phyloP scores from a whole-genome alignment of 2,329 filamentous ascomycete species.

The Beauveria varroae region DNA sequence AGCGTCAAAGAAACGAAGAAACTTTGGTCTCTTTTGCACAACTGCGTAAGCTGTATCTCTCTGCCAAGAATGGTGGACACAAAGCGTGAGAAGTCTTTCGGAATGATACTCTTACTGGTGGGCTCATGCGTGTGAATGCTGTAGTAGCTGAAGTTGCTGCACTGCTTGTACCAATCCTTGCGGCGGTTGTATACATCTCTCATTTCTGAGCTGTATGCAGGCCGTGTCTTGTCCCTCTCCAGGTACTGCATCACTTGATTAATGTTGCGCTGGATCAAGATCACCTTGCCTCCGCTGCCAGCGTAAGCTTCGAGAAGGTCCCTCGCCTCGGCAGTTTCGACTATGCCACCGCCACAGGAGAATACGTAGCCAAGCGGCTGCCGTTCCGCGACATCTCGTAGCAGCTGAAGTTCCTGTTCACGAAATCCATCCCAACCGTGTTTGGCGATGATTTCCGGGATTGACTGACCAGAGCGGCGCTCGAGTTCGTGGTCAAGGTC shows the following conservation, averaged over 20 bases:
- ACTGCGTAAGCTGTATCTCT: constrained; percentile 38
- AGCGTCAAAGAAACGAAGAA: constrained; percentile 92
- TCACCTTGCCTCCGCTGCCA: constrained; percentile 70
- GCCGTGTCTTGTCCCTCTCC: constrained; percentile 78
- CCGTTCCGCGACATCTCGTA: constrained; percentile 67
- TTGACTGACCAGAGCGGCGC: constrained; percentile 60
- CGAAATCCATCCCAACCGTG: constrained; percentile 85
- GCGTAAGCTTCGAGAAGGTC: constrained; percentile 67
- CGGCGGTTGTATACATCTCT: constrained; percentile 83
- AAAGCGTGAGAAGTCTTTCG: constrained; percentile 29
- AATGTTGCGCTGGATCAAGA: constrained; percentile 82
- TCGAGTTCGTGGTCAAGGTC: constrained; percentile 90
- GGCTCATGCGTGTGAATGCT: constrained; percentile 52
- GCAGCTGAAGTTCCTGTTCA: constrained; percentile 64
- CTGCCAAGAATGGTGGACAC: constrained; percentile 30
- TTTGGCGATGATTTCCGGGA: constrained; percentile 75
- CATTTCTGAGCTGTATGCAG: constrained; percentile 89
- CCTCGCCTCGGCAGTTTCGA: constrained; percentile 76
- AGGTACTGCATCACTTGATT: constrained; percentile 84
- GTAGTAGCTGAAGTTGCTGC: constrained; percentile 91
- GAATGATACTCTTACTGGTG: constrained; percentile 20
- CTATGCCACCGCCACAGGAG: constrained; percentile 88
- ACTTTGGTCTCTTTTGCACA: constrained; percentile 56
- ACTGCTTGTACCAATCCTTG: constrained; percentile 83
- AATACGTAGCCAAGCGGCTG: constrained; percentile 73